A percentile compares a stretch with the other conserved stretches of the same genome.
These are phyloP conservation scores for Scenedesmus sp. DNA, from an alignment of 163 green algal species.

Conservation along the genomic window DNA sequence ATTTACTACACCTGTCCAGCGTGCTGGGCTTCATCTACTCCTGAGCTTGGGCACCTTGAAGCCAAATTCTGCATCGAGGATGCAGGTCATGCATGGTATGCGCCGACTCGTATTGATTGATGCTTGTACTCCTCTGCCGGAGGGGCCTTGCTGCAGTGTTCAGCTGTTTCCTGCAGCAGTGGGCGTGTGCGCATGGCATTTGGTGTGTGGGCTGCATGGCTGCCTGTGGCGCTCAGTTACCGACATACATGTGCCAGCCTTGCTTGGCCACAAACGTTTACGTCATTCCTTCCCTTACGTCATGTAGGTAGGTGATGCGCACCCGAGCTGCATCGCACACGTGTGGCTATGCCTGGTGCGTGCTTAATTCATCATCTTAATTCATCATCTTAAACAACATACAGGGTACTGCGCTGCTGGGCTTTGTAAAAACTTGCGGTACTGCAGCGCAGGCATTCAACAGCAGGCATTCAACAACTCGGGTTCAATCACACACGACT, in stretches of 20 bases:
- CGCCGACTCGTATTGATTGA: too few relatives aligned
- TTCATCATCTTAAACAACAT: too few relatives aligned
- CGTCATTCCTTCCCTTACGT: background rate
- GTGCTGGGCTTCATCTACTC: too few relatives aligned
- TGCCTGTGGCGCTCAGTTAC: too few relatives aligned
- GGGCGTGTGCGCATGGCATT: background rate
- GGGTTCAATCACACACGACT: background rate
- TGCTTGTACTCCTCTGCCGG: background rate
- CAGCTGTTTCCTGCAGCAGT: background rate
- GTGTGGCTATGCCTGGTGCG: background rate
- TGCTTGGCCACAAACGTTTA: background rate
- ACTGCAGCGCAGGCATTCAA: background rate
- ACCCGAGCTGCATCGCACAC: too few relatives aligned
- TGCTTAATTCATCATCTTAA: background rate
- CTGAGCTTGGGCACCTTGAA: too few relatives aligned
- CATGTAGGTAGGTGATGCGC: background rate
- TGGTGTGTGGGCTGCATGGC: background rate
- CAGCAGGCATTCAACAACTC: background rate
- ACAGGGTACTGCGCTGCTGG: background rate
- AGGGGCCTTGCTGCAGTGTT: background rate
- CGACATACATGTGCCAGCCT: background rate
- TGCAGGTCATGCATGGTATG: too few relatives aligned
- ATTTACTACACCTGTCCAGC: too few relatives aligned
- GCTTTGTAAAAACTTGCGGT: background rate
- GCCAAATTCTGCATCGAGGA: too few relatives aligned